A percentile compares a stretch with the other conserved stretches of the same genome.
Evolutionary conservation across 768 basidiomycete species (phyloP).

Genomic region (Suillus americanus): DNA sequence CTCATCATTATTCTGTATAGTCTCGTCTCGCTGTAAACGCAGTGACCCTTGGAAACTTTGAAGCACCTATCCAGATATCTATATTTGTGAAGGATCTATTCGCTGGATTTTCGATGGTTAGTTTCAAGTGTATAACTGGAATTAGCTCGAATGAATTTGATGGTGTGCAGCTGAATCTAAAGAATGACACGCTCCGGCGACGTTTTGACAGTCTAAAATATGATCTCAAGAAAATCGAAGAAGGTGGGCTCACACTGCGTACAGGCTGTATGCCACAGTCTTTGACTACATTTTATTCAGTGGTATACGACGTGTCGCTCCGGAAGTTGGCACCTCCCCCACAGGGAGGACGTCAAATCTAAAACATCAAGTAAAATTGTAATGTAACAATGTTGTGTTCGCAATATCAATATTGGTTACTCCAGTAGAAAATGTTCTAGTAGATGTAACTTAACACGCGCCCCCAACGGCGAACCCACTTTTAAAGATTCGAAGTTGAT

Average conservation of each 20-base stretch:
- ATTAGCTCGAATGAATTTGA: slow-evolving; percentile 2
- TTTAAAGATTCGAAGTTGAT: background rate
- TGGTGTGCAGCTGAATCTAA: slow-evolving; percentile 66
- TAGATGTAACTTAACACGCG: background rate
- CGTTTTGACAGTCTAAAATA: slow-evolving; percentile 84
- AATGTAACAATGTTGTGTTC: background rate
- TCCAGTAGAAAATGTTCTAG: background rate
- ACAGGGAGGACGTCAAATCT: background rate
- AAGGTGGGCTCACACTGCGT: slow-evolving; percentile 49
- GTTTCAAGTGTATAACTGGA: slow-evolving; percentile 9
- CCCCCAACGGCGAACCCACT: background rate
- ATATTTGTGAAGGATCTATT: slow-evolving; percentile 79
- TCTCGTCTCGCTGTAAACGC: slow-evolving; percentile 78
- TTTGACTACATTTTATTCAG: slow-evolving; percentile 35
- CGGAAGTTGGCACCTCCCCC: slow-evolving; percentile 49
- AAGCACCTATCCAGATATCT: slow-evolving; percentile 77
- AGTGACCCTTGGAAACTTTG: slow-evolving; percentile 80
- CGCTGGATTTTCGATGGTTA: slow-evolving; percentile 81
- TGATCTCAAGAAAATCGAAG: slow-evolving; percentile 86
- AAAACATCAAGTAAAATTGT: background rate
- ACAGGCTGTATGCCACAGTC: slow-evolving; percentile 1
- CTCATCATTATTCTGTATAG: slow-evolving; percentile 34
- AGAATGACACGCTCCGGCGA: slow-evolving; percentile 74
- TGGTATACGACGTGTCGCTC: slow-evolving; percentile 84
- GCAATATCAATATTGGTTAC: background rate